phyloP scores from a whole-genome alignment of 2,329 filamentous ascomycete species.

The Cladosporium phlei region DNA sequence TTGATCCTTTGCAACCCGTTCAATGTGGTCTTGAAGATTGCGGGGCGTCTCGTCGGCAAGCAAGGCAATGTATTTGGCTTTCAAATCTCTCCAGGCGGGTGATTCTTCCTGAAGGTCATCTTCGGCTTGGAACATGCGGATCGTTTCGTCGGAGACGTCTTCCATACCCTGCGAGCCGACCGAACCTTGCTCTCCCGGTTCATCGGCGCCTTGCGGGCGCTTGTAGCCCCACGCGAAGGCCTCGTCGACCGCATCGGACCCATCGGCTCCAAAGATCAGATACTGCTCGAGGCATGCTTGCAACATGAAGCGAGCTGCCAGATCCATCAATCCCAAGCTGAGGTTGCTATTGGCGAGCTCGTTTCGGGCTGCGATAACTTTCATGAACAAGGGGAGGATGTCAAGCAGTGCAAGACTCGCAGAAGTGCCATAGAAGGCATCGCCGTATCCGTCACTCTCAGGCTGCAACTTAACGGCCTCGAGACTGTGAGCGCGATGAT shows the following conservation, averaged over 20 bases:
- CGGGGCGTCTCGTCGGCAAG: constrained; percentile 21
- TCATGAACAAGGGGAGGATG: constrained; percentile 46
- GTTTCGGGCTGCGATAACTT: constrained; percentile 39
- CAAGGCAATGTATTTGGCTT: constrained; percentile 30
- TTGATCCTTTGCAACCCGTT: constrained; percentile 25
- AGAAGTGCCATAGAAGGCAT: constrained; percentile 34
- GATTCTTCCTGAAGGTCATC: constrained; percentile 26
- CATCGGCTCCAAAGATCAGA: constrained; percentile 35
- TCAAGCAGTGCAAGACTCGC: constrained; percentile 34
- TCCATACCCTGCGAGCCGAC: constrained; percentile 24
- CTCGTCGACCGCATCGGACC: constrained; percentile 36
- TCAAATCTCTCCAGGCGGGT: constrained; percentile 34
- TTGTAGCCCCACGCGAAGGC: constrained; percentile 45
- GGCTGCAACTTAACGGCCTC: constrained; percentile 19
- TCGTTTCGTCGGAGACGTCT: constrained; percentile 25
- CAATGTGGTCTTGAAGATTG: constrained; percentile 27
- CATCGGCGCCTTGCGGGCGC: not conserved
- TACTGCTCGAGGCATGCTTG: constrained; percentile 49
- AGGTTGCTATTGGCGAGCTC: constrained; percentile 31
- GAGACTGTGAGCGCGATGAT: constrained; percentile 24
- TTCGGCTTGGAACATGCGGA: constrained; percentile 33
- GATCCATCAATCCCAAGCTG: constrained; percentile 40
- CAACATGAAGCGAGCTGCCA: constrained; percentile 46
- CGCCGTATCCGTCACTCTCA: constrained; percentile 22
- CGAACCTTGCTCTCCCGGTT: not conserved